phyloP scores from a whole-genome alignment of 2,329 filamentous ascomycete species.

The Sarocladium strictum region DNA sequence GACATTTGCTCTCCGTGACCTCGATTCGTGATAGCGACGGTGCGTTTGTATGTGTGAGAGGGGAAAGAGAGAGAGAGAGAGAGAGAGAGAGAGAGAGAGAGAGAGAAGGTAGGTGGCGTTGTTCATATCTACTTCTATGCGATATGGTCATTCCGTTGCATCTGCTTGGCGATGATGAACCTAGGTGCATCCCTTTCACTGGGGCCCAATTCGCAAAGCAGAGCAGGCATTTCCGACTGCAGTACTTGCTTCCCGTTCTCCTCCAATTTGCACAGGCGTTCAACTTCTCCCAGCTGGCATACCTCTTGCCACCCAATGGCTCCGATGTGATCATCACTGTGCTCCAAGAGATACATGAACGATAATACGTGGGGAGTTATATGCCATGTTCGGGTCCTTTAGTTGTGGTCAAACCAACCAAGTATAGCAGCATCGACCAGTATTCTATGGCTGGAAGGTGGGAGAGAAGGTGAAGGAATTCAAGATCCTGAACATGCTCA shows the following conservation, averaged over 20 bases:
- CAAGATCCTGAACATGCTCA: too few species aligned
- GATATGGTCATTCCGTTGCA: not conserved
- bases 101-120: not conserved
- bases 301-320: not conserved
- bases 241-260: not conserved
- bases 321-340: not conserved
- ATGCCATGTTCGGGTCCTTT: not conserved
- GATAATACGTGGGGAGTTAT: not conserved
- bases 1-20: too few species aligned
- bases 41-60: too few species aligned
- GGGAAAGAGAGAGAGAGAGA: too few species aligned
- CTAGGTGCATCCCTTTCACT: not conserved
- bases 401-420: not conserved
- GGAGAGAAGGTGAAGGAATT: too few species aligned
- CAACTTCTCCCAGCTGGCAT: not conserved
- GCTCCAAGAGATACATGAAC: not conserved
- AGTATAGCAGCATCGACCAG: too few species aligned
- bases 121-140: conserved; percentile 1
- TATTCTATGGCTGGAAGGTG: too few species aligned
- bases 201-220: not conserved
- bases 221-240: not conserved
- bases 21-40: too few species aligned
- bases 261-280: not conserved
- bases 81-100: not conserved
- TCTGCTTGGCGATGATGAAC: not conserved